Base-by-base conservation (phyloP, 257 asterid genomes). In the Lantana camara region DNA sequence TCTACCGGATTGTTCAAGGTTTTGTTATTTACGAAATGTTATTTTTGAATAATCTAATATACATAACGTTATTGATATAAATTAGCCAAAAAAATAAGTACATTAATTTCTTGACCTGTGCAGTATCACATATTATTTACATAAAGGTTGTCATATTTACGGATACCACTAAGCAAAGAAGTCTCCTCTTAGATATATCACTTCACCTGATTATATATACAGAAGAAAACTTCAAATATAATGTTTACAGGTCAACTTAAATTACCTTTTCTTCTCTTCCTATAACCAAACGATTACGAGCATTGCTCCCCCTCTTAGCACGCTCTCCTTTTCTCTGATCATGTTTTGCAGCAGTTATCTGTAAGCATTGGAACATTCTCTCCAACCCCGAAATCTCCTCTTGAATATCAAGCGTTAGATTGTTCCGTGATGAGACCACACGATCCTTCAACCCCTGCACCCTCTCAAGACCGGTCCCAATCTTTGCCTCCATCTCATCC, bases 401-500 rank as follows among this genome's bases (percentile, higher is more conserved):
- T 53, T 56, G 68, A 19, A 78, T 66, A 32, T 79, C 81, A 1
- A 60, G 63, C 46, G 53, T 20, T 64, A 69, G 22, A 23, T 79
- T 49, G 67, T 27, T 30, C 71, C 66, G 64, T 0, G 34, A 19
- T 6, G 44, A 66, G 76, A 47, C 1, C 37, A 17, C 13, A 66
- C 72, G 62, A 24, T 76, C 80, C 57, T 75, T 84, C 21, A 81
- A 79, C 15, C 80, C 64, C 10, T 64, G 73, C 9, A 90, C 75
- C 30, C 71, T 74, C 45, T 67, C 76, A 3, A 79, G 76, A 17
- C 90, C 74, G 4, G 69, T 66, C 48, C 61, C 72, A 4, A 82
- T 77, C 37, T 78, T 79, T 9, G 22, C 67, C 63, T 67, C 78
- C 72, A 84, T 77, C 57, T 86, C 95, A 56, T 79, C 93, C 27